These are phyloP conservation scores for Sporisorium iseilematis-ciliati DNA, from an alignment of 1,284 basidiomycete genomes.

Conservation along the genomic window DNA sequence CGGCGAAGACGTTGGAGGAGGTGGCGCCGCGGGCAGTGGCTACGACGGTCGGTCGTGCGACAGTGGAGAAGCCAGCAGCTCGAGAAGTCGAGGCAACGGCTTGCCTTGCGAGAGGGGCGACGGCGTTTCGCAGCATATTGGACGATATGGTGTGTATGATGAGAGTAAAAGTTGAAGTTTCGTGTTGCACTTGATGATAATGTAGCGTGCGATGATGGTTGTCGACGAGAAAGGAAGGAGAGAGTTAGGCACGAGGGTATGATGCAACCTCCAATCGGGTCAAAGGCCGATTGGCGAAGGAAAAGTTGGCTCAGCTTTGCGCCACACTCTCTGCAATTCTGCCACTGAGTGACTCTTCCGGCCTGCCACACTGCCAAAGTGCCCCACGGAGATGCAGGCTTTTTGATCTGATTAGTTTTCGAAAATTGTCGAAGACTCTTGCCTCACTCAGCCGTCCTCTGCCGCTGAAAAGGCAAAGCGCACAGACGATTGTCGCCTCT, in stretches of 20 bases:
- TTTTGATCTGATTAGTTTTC: no score
- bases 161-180: neutral
- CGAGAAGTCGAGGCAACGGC: constrained; percentile 43
- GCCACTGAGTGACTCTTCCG: no score
- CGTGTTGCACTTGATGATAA: neutral
- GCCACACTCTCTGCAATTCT: no score
- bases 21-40: constrained; percentile 26
- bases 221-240: neutral
- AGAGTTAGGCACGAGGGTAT: neutral
- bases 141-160: constrained; percentile 1
- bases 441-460: no score
- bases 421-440: no score
- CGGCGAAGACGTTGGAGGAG: constrained; percentile 27
- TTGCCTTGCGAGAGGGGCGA: constrained; percentile 43
- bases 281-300: neutral
- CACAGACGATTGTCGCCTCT: no score
- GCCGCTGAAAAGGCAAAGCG: no score
- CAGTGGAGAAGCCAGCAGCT: constrained; percentile 36
- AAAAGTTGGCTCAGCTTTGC: no score
- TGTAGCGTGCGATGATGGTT: neutral
- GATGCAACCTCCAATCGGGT: constrained; percentile 4
- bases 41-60: constrained; percentile 42
- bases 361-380: no score
- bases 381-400: no score
- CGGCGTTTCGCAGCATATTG: constrained; percentile 44